Evolutionary conservation across 139 green algal species (phyloP).

Genomic region (Tetratostichococcus sp.): DNA sequence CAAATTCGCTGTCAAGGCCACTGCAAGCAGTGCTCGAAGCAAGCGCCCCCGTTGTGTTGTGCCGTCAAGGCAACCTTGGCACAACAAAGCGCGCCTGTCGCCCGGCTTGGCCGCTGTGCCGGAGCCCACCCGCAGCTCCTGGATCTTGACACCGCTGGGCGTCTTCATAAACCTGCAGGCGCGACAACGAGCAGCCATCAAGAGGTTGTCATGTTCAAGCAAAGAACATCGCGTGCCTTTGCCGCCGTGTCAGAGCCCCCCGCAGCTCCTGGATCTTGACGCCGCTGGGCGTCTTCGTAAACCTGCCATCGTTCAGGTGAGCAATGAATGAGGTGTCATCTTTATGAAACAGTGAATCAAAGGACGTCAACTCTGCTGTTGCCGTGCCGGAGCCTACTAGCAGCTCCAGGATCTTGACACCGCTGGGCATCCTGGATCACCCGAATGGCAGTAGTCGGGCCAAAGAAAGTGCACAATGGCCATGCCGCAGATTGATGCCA

Average conservation of each 20-base stretch:
- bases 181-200: no score
- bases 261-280: slow-evolving; percentile 50
- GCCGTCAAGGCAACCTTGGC: no score
- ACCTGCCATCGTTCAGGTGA: no score
- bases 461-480: no score
- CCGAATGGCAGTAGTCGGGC: no score
- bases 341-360: no score
- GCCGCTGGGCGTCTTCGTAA: slow-evolving; percentile 35
- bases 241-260: slow-evolving; percentile 19
- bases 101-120: slow-evolving; percentile 26
- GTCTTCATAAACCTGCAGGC: slow-evolving; percentile 45
- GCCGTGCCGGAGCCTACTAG: slow-evolving; percentile 9
- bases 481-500: no score
- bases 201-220: no score
- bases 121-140: slow-evolving; percentile 38
- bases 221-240: slow-evolving; percentile 39
- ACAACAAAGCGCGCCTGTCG: slow-evolving; percentile 16
- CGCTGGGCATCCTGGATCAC: slow-evolving; percentile 30
- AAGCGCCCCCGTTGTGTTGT: no score
- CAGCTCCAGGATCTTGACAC: slow-evolving; percentile 51
- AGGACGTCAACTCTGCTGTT: slow-evolving; percentile 40
- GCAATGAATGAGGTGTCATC: no score
- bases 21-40: no score
- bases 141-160: slow-evolving; percentile 34
- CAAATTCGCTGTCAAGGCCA: no score